A percentile compares a stretch with the other conserved stretches of the same genome.
Evolutionary conservation across 129 eudicot species (phyloP).

Genomic region (Pseudognaphalium luteoalbum): DNA sequence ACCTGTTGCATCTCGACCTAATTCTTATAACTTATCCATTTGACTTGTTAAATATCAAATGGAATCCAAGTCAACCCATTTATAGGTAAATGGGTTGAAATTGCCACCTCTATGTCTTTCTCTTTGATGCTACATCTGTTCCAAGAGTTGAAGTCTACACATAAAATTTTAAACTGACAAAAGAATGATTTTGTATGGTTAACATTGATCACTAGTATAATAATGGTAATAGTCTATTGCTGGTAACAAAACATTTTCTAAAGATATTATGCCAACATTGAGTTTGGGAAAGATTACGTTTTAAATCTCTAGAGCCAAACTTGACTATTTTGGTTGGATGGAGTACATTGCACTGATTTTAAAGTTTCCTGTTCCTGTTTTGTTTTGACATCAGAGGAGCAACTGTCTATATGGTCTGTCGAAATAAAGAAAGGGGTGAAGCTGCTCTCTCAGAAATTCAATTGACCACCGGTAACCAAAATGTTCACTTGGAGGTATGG

Average conservation of each 20-base stretch:
- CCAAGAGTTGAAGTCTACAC: background rate
- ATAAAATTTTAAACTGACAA: no score
- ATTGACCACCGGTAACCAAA: slow-evolving; percentile 67
- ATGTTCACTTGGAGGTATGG: slow-evolving; percentile 89
- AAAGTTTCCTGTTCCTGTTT: background rate
- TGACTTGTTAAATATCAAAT: background rate
- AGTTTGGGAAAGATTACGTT: no score
- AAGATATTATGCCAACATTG: no score
- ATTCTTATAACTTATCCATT: no score
- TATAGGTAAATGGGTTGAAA: background rate
- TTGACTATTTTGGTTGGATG: no score
- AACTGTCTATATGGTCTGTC: slow-evolving; percentile 84
- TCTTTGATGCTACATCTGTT: background rate
- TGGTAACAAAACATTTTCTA: no score
- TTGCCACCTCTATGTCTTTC: background rate
- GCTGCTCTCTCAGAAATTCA: slow-evolving; percentile 80
- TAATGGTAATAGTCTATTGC: no score
- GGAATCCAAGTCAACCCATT: background rate
- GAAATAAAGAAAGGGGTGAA: slow-evolving; percentile 94
- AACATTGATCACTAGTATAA: no score
- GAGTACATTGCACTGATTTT: background rate
- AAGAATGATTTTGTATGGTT: no score
- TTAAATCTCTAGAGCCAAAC: no score
- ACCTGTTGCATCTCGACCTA: no score
- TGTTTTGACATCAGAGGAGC: slow-evolving; percentile 62